phyloP scores from a whole-genome alignment of 2,329 filamentous ascomycete species.

The Endocalyx cinctus region DNA sequence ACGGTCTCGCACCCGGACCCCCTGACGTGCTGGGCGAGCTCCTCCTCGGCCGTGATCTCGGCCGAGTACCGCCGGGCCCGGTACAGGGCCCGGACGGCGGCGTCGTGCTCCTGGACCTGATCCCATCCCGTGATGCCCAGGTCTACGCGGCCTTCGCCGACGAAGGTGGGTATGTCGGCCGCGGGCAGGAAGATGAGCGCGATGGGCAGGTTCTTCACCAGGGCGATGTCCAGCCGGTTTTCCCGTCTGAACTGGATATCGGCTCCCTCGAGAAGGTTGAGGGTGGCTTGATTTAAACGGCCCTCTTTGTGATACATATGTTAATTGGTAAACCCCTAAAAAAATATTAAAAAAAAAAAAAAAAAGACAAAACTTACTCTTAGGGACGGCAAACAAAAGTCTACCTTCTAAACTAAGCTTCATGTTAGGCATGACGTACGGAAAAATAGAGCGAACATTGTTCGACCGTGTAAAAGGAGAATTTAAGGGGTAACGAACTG shows the following conservation, averaged over 20 bases:
- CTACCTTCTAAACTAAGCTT: conserved; percentile 76
- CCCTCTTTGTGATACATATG: too few species aligned
- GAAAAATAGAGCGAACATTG: too few species aligned
- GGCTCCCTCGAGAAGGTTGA: conserved; percentile 87
- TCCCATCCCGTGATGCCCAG: conserved; percentile 93
- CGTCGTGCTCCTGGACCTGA: conserved; percentile 87
- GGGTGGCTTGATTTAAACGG: conserved; percentile 78
- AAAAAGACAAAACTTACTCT: conserved; percentile 62
- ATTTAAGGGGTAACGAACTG: conserved; percentile 36
- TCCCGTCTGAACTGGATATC: conserved; percentile 97
- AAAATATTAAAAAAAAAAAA: too few species aligned
- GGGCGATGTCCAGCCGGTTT: conserved; percentile 91
- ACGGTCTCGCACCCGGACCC: conserved; percentile 73
- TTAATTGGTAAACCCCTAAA: too few species aligned
- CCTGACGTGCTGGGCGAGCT: conserved; percentile 38
- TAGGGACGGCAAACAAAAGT: conserved; percentile 94
- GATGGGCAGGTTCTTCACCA: conserved; percentile 94
- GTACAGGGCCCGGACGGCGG: conserved; percentile 47
- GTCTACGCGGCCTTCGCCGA: conserved; percentile 89
- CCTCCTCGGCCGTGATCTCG: conserved; percentile 36
- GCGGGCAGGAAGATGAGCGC: conserved; percentile 96
- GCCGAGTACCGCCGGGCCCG: conserved; percentile 45
- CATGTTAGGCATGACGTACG: conserved; percentile 35
- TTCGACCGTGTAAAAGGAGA: too few species aligned
- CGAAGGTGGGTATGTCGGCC: conserved; percentile 95